Evolutionary conservation across 176 grass and related monocot species (phyloP), one percentile per base, ranked within the genome.

Genomic region (Tillandsia leiboldiana): DNA sequence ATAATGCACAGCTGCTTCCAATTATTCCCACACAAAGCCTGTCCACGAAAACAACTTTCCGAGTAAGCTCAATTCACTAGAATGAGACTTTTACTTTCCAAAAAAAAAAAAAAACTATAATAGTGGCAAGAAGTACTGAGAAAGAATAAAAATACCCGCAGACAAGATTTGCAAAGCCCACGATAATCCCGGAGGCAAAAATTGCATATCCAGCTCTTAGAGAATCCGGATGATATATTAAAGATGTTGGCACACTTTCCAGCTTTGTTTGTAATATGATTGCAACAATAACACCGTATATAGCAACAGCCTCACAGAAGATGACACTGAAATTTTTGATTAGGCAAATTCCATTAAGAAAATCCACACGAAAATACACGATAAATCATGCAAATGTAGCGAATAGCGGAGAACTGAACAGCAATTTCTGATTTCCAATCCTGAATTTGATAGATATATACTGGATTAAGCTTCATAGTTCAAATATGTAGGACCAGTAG

Each of bases 191-290:
- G 72, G 93, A 97, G 15, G 86, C 83, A 74, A 97, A 97, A 51
- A 97, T 97, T 10, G 93, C 93, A 75, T 92, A 97, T 29, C 93
- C 93, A 79, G 93, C 93, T 66, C 93, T 87, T 20, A 97, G 79
- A 81, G 93, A 97, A 76, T 97, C 93, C 12, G 93, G 69, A 23
- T 20, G 83, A 63, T 92, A 76, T 73, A 92, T 80, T 72, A 51
- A 77, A 80, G 88, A 75, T 50, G 76, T 20, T 79, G 89, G 89
- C 23, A 92, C 93, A 65, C 93, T 92, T 80, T 97, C 89, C 76
- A 97, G 81, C 82, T 97, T 97, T 53, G 93, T 97, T 79, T 97
- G 94, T 52, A 97, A 84, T 73, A 97, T 97, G 75, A 97, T 97
- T 71, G 94, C 94, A 72, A 97, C 94, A 4, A 97, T 97, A 42